Base-by-base conservation (phyloP, 176 grass and related monocot species). In the Avena atlantica region DNA sequence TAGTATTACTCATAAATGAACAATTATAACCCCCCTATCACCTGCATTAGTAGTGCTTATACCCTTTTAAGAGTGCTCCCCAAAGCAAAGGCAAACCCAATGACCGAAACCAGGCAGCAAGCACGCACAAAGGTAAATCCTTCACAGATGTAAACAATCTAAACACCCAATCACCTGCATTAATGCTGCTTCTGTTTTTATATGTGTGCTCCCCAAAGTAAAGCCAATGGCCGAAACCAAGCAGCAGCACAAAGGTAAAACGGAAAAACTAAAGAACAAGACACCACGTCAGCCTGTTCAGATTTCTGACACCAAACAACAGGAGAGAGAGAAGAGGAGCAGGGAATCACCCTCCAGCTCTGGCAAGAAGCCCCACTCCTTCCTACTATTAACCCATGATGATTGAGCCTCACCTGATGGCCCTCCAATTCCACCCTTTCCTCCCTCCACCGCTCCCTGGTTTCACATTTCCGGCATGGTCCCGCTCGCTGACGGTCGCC, bases 391-490 rank as follows among this genome's bases (percentile, higher is more conserved):
- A 53, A 55, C 64, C 29, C n/a, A n/a, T 9, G 29, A 37, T 2
- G 2, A 34, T 34, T 34, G 31, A 14, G 2, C 23, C n/a, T 6
- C 52, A 62, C 53, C 53, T 80, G 78, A 62, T 36, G 10, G 51
- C 23, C 57, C 10, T 42, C 31, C 3, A 7, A 6, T 8, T 37
- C 27, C 27, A 0, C 20, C 12, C 66, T 80, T 81, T 87, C 53
- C 53, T 0, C 13, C 55, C 66, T 40, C 85, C 85, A 87, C 78
- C 56, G 78, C 68, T 53, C 13, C 2, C 25, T 15, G 86, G 63
- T 53, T 10, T 74, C 69, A 40, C 58, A 55, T 42, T 75, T 87
- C 6, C 47, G 45, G 74, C 68, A 47, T 37, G 61, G 66, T 51
- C 63, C 47, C 13, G n/a, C 52, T 13, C 14, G 19, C 66, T 4